Evolutionary conservation across 2,329 filamentous ascomycete genomes (phyloP), one percentile per base, ranked within the genome.

Genomic region (Phialophora expanda): DNA sequence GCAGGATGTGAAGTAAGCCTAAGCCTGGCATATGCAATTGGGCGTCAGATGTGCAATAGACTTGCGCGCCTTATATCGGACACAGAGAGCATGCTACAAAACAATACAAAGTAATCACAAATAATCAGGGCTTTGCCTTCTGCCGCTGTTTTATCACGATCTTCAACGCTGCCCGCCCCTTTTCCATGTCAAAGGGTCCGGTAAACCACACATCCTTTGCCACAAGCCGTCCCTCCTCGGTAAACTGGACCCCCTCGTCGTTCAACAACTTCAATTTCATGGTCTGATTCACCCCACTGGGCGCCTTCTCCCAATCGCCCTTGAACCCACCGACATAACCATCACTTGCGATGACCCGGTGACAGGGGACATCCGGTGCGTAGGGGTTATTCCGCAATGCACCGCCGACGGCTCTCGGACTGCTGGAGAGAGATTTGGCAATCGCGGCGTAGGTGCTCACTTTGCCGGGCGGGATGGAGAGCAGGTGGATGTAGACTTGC

Each of bases 361-460:
- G 79, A 56, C 79, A 81, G 0, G 79, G 79, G 4, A 81, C 78
- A 20, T 76, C 74, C 0, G 79, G 79, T 7, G 79, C 78, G 54
- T 79, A 80, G 0, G 78, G 78, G 59, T 80, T 80, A 59, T 77
- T 78, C 17, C 78, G 72, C 71, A 81, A 76, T 0, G 78, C 78
- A 50, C 75, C 77, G 2, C 79, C 79, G 1, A 81, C 76, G 2
- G 78, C 78, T 44, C 79, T 73, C 2, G 57, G 72, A 46, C 66
- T 60, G 62, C 69, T 67, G 14, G 38, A 48, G 8, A 73, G 66
- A 17, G 89, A 84, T 8, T 82, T 82, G 0, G 93, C 87, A 57
- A 96, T 81, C 0, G 89, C 82, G 2, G 85, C 89, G 79, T 97
- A 96, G 0, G 92, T 93, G 0, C 90, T 92, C 73, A 93, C 89